These are phyloP conservation scores for Immersiella caudata DNA, from an alignment of 495 filamentous ascomycete species.

Conservation along the genomic window DNA sequence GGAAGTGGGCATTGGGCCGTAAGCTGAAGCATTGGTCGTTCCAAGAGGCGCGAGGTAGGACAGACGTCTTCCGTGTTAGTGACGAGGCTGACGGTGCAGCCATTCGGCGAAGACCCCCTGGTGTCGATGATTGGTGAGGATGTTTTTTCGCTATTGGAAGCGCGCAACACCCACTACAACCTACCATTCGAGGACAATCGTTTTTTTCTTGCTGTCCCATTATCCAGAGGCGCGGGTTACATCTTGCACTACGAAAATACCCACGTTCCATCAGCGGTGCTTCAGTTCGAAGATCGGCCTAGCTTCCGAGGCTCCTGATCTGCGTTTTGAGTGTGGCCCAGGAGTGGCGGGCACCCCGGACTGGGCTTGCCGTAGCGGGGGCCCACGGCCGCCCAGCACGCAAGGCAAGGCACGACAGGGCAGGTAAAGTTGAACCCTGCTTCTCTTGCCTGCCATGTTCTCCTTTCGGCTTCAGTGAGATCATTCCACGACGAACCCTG, in stretches of 20 bases:
- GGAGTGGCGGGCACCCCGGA: conserved; percentile 25
- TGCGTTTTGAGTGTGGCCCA: conserved; percentile 31
- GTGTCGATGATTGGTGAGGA: background rate
- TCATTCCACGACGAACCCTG: conserved; percentile 12
- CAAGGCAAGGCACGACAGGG: background rate
- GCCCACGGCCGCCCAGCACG: conserved; percentile 8
- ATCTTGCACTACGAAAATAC: background rate
- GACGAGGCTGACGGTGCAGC: conserved; percentile 8
- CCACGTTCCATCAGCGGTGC: conserved; percentile 15
- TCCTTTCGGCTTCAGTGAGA: background rate
- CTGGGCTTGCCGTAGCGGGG: conserved; percentile 29
- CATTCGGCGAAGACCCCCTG: background rate
- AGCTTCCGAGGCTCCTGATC: conserved; percentile 40
- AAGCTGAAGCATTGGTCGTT: conserved; percentile 11
- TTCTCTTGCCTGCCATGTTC: conserved; percentile 1
- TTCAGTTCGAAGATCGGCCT: conserved; percentile 28
- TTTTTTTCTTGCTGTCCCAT: background rate
- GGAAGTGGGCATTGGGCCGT: background rate
- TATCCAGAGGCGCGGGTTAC: background rate
- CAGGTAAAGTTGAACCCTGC: conserved; percentile 5
- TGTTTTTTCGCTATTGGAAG: background rate
- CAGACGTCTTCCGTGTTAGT: background rate
- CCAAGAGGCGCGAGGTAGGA: conserved; percentile 5
- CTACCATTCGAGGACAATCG: background rate
- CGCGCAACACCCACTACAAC: background rate